These are phyloP conservation scores for Cystobasidium slooffiae DNA, from an alignment of 1,284 basidiomycete species.

Conservation along the genomic window DNA sequence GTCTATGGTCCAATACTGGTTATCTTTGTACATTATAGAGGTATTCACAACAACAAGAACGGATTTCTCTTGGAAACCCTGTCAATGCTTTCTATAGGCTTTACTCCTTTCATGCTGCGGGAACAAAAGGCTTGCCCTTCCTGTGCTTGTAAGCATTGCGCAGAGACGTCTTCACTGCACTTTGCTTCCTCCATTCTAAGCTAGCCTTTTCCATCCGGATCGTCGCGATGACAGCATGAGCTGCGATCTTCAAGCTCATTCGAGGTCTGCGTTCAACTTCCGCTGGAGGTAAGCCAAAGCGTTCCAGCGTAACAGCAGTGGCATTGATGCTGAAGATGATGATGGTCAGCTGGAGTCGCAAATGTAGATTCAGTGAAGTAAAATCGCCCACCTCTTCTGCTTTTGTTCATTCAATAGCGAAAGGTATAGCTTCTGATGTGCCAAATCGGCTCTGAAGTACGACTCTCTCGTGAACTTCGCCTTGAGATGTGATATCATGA, in stretches of 20 bases:
- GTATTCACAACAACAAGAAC: too few relatives aligned
- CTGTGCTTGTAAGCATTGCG: conserved; percentile 48
- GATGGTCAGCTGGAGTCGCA: not conserved
- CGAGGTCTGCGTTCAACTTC: conserved; percentile 10
- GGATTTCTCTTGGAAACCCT: not conserved
- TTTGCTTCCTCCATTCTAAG: conserved; percentile 44
- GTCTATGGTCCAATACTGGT: not conserved
- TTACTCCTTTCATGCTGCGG: not conserved
- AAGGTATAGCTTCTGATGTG: conserved; percentile 82
- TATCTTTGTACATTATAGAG: too few relatives aligned
- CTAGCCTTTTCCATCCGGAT: conserved; percentile 49
- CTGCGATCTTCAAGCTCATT: conserved; percentile 45
- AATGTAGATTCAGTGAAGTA: not conserved
- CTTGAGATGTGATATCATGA: conserved; percentile 90
- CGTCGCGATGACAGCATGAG: conserved; percentile 46
- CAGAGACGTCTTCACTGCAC: conserved; percentile 45
- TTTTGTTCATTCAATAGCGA: conserved; percentile 45
- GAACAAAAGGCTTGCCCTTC: conserved; percentile 47
- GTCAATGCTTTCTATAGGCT: not conserved
- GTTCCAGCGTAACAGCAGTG: conserved; percentile 30
- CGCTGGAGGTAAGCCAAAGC: conserved; percentile 33
- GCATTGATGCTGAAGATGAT: conserved; percentile 45
- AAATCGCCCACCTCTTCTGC: conserved; percentile 47
- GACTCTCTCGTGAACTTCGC: conserved; percentile 86
- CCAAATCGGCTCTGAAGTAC: conserved; percentile 74